These are phyloP conservation scores for Alternaria dauci DNA, from an alignment of 2,329 filamentous ascomycete genomes.

Conservation along the genomic window DNA sequence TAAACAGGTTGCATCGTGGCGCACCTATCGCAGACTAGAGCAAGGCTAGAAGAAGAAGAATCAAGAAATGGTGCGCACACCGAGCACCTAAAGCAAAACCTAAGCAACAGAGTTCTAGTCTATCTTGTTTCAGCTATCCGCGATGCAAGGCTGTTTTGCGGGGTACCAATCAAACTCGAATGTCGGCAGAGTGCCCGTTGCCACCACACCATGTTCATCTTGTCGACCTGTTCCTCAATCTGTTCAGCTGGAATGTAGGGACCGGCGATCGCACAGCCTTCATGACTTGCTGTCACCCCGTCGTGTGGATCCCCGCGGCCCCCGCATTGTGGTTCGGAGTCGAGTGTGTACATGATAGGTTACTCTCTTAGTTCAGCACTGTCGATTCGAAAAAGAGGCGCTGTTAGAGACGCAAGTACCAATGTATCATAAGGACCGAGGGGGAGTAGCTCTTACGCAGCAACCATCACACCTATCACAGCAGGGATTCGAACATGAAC, in stretches of 20 bases:
- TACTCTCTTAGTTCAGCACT: conserved; percentile 3
- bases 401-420: conserved; percentile 8
- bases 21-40: conserved; percentile 2
- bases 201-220: conserved; percentile 6
- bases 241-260: background rate
- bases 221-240: conserved; percentile 1
- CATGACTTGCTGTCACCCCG: background rate
- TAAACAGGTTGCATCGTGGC: conserved; percentile 9
- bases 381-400: background rate
- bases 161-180: conserved; percentile 14
- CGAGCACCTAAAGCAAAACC: conserved; percentile 8
- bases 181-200: background rate
- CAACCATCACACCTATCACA: conserved; percentile 12
- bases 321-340: background rate
- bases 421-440: conserved; percentile 15
- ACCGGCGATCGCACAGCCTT: background rate
- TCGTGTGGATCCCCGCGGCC: background rate
- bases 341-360: conserved; percentile 1
- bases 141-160: conserved; percentile 12
- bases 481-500: conserved; percentile 20
- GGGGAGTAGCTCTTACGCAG: conserved; percentile 11
- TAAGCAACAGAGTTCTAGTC: conserved; percentile 17
- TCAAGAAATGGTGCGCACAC: conserved; percentile 1
- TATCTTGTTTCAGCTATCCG: conserved; percentile 14
- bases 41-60: conserved; percentile 10